Conservation (phyloP, 2,329 filamentous ascomycete genomes). For the Pestalotiopsis sp. region DNA sequence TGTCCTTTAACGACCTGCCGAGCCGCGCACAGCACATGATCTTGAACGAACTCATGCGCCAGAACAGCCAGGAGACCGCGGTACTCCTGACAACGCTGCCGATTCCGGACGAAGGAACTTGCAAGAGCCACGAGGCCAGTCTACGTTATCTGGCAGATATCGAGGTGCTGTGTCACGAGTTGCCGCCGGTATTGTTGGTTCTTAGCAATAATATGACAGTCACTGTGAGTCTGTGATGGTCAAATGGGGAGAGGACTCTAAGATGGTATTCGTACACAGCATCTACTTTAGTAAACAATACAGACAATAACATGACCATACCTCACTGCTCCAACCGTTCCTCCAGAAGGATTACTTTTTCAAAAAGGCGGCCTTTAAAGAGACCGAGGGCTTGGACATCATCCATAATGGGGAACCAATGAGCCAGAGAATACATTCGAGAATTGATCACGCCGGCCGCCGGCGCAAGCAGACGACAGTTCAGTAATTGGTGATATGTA, state of each 20-base stretch:
- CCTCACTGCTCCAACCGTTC: no score
- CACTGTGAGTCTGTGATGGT: slow-evolving; percentile 67
- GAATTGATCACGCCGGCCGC: no score
- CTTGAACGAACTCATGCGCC: slow-evolving; percentile 79
- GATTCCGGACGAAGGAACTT: slow-evolving; percentile 77
- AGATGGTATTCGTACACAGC: background rate
- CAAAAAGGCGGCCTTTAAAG: no score
- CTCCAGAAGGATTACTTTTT: no score
- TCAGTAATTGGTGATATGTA: no score
- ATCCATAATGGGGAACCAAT: no score
- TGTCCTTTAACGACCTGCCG: slow-evolving; percentile 86
- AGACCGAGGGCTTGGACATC: no score
- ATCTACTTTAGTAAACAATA: no score
- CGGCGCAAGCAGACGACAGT: no score
- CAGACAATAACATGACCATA: no score
- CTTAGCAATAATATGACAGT: slow-evolving; percentile 91
- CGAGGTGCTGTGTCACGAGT: slow-evolving; percentile 74
- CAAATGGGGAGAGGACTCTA: background rate
- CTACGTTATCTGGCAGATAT: slow-evolving; percentile 76
- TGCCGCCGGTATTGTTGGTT: slow-evolving; percentile 78
- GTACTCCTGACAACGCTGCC: slow-evolving; percentile 85
- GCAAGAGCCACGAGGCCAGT: slow-evolving; percentile 69
- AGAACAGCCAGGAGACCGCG: slow-evolving; percentile 69
- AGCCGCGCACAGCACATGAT: slow-evolving; percentile 85
- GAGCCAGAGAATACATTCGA: no score